Evolutionary conservation across 2,329 filamentous ascomycete species (phyloP).

Genomic region (Neurospora sp.): DNA sequence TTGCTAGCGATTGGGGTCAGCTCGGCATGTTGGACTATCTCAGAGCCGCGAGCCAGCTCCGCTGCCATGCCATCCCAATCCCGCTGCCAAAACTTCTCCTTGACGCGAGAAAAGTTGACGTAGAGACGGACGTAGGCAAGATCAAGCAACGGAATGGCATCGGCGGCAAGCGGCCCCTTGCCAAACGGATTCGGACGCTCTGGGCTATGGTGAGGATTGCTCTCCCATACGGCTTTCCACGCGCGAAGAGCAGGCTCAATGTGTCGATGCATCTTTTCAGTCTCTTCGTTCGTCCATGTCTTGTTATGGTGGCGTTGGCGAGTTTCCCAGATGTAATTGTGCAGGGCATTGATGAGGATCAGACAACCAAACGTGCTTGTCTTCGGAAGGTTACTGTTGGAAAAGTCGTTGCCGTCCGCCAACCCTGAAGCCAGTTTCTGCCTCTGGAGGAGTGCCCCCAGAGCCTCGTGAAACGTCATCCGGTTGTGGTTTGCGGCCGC

Average conservation of each 20-base stretch:
- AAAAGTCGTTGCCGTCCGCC: slow-evolving; percentile 36
- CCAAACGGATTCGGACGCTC: slow-evolving; percentile 80
- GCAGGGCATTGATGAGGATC: slow-evolving; percentile 84
- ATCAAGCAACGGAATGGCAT: slow-evolving; percentile 84
- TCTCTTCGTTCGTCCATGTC: slow-evolving; percentile 84
- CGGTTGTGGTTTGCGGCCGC: slow-evolving; percentile 59
- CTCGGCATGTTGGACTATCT: slow-evolving; percentile 65
- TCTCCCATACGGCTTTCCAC: slow-evolving; percentile 89
- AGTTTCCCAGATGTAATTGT: slow-evolving; percentile 98
- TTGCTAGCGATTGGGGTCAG: slow-evolving; percentile 44
- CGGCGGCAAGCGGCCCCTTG: slow-evolving; percentile 72
- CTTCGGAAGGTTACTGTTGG: slow-evolving; percentile 51
- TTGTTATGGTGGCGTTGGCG: slow-evolving; percentile 81
- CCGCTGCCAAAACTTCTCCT: slow-evolving; percentile 88
- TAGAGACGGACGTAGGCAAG: slow-evolving; percentile 87
- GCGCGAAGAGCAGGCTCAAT: slow-evolving; percentile 89
- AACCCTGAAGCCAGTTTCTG: slow-evolving; percentile 36
- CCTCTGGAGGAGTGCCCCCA: slow-evolving; percentile 64
- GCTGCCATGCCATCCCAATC: slow-evolving; percentile 90
- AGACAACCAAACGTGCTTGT: slow-evolving; percentile 90
- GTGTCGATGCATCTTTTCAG: slow-evolving; percentile 89
- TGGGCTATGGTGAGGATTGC: slow-evolving; percentile 73
- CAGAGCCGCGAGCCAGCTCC: slow-evolving; percentile 69
- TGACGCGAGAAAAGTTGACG: slow-evolving; percentile 84
- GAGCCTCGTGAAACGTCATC: slow-evolving; percentile 70